phyloP scores from a whole-genome alignment of 1,284 basidiomycete genomes.

The Heliocybe sulcata region DNA sequence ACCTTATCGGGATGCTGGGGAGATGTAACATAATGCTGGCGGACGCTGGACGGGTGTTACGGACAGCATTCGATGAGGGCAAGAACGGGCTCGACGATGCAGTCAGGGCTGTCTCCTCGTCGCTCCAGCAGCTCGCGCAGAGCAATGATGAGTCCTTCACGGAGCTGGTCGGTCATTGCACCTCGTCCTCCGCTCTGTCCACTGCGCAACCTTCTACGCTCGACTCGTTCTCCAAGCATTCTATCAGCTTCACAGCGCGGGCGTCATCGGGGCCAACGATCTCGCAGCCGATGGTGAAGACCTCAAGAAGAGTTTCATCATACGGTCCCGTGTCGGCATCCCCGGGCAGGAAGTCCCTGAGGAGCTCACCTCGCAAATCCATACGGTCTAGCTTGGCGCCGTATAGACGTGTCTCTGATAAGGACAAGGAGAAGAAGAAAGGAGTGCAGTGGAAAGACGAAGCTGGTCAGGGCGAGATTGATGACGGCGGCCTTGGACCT shows the following conservation, averaged over 20 bases:
- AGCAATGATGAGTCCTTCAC: constrained; percentile 64
- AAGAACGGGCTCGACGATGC: constrained; percentile 30
- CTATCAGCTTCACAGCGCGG: constrained; percentile 10
- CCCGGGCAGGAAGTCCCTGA: constrained; percentile 24
- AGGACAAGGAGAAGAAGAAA: constrained; percentile 60
- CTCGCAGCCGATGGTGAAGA: constrained; percentile 28
- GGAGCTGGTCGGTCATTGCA: constrained; percentile 57
- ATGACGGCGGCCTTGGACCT: constrained; percentile 55
- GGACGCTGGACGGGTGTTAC: constrained; percentile 55
- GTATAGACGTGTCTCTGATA: constrained; percentile 54
- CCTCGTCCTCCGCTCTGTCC: constrained; percentile 40
- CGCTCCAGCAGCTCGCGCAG: constrained; percentile 49
- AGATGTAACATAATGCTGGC: constrained; percentile 69
- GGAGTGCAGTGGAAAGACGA: constrained; percentile 89
- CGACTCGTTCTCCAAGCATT: constrained; percentile 39
- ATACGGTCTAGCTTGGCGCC: constrained; percentile 60
- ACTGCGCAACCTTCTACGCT: constrained; percentile 30
- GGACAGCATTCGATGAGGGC: constrained; percentile 35
- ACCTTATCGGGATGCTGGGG: constrained; percentile 72
- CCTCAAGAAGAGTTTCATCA: constrained; percentile 43
- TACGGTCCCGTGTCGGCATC: constrained; percentile 32
- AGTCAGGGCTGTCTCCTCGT: constrained; percentile 37
- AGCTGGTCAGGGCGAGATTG: constrained; percentile 75
- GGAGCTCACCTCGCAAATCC: constrained; percentile 64
- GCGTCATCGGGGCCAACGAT: constrained; percentile 35